Evolutionary conservation across 139 green algal genomes (phyloP).

Genomic region (Ostreobium quekettii): DNA sequence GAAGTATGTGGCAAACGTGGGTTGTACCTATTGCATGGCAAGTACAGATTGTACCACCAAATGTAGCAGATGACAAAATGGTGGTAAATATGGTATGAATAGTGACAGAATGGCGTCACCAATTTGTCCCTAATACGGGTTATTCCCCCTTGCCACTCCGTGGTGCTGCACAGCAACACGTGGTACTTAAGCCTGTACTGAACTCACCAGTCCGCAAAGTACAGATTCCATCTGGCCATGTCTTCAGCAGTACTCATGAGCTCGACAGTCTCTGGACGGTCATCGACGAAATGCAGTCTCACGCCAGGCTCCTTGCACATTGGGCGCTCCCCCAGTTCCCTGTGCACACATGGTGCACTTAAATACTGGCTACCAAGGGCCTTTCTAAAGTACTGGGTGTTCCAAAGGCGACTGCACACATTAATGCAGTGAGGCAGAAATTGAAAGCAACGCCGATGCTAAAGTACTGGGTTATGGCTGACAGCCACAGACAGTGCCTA

Average conservation of each 20-base stretch:
- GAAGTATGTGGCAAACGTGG: no score
- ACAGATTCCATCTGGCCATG: background rate
- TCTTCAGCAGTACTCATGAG: background rate
- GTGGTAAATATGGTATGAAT: no score
- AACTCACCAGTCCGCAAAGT: slow-evolving; percentile 7
- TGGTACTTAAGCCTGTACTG: no score
- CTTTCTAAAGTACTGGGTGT: background rate
- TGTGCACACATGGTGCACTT: no score
- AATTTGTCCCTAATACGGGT: no score
- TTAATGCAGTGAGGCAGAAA: background rate
- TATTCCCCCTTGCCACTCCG: no score
- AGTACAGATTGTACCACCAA: no score
- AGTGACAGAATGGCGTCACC: no score
- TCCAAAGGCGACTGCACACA: background rate
- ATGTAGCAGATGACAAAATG: no score
- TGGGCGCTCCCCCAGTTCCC: background rate
- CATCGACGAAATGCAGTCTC: slow-evolving; percentile 12
- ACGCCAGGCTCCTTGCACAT: slow-evolving; percentile 15
- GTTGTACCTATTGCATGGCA: no score
- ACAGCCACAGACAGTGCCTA: no score
- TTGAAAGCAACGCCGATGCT: background rate
- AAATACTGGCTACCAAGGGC: background rate
- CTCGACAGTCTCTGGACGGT: background rate
- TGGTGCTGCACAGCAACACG: no score
- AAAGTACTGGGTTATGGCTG: background rate